These are phyloP conservation scores for Paracoccidioides brasiliensis DNA, from an alignment of 2,329 filamentous ascomycete species.

Conservation along the genomic window DNA sequence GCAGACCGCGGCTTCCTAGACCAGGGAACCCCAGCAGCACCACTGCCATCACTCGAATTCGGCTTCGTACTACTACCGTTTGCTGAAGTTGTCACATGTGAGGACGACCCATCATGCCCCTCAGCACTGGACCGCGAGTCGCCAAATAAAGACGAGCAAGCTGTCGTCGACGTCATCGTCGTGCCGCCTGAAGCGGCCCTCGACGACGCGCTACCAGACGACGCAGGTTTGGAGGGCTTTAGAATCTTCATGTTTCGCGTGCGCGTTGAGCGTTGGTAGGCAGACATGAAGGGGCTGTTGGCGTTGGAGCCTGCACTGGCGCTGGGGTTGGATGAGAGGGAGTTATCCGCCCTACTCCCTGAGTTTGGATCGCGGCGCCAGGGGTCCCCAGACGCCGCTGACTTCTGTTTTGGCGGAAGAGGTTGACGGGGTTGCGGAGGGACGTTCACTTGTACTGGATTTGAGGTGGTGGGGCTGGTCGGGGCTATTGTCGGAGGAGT, in stretches of 20 bases:
- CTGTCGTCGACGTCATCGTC: slow-evolving; percentile 10
- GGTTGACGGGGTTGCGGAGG: slow-evolving; percentile 14
- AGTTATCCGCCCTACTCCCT: slow-evolving; percentile 3
- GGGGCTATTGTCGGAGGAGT: slow-evolving; percentile 5
- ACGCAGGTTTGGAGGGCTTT: slow-evolving; percentile 54
- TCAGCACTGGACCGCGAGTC: neutral
- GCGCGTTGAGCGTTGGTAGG: slow-evolving; percentile 56
- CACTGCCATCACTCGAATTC: slow-evolving; percentile 5
- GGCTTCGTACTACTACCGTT: slow-evolving; percentile 3
- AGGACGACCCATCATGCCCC: neutral
- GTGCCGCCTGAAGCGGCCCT: slow-evolving; percentile 12
- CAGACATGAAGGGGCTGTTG: slow-evolving; percentile 34
- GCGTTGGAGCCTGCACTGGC: slow-evolving; percentile 9
- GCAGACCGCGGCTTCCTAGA: slow-evolving; percentile 43
- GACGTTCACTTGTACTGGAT: slow-evolving; percentile 19
- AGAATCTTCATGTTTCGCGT: slow-evolving; percentile 74
- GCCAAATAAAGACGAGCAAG: slow-evolving; percentile 6
- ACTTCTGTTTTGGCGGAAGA: slow-evolving; percentile 22
- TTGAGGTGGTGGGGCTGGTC: slow-evolving; percentile 12
- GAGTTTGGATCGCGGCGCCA: slow-evolving; percentile 44
- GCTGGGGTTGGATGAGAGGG: slow-evolving; percentile 4
- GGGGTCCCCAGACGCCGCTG: slow-evolving; percentile 52
- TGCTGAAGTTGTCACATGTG: neutral
- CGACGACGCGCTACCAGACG: slow-evolving; percentile 24
- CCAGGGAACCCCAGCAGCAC: slow-evolving; percentile 14